Base-by-base conservation (phyloP, 768 basidiomycete genomes). In the Galerina sulciceps region DNA sequence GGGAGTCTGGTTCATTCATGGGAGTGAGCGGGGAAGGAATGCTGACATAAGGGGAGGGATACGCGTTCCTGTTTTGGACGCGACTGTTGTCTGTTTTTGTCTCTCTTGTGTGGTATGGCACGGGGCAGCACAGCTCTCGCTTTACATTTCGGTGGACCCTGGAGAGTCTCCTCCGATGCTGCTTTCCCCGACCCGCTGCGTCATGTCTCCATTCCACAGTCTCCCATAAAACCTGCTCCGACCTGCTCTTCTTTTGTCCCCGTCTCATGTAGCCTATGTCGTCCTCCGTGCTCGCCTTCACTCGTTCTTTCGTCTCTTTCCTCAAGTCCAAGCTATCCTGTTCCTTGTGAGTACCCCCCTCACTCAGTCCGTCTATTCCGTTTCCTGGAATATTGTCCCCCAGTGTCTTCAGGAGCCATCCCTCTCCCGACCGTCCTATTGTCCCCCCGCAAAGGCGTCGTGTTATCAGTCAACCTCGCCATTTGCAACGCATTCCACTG, bases 1-100 rank as follows among this genome's bases (percentile, higher is more conserved):
- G 80, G 26, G 82, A 78, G 55, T 84, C 76, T 31, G 80, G 71
- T 65, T 86, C 83, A 68, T 87, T 80, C 69, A 70, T 70, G 49
- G 17, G 23, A 40, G 42, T 40, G 45, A 55, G 52, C 64, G 64
- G 61, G 61, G 60, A 46, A 53, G 36, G 23, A 34, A 50, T 40
- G 43, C 51, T 45, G 60, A 18, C 18, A 37, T 26, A 55, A 61
- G 55, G 26, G 55, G 50, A 61, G 55, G 26, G 55, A 55, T 55
- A 61, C 60, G 51, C 26, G 37, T 26, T 42, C 22, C 18, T n/a
- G 35, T 43, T 56, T 41, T 35, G 10, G 5, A 14, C 41, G 41
- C 37, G 55, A 34, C 13, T 20, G 11, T 20, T 35, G 38, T 45
- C 54, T 56, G 49, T 45, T 62, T 66, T 63, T 62, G 60, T 64